Evolutionary conservation across 2,329 filamentous ascomycete genomes (phyloP), one percentile per base, ranked within the genome.

Genomic region (Colletotrichum trifolii): DNA sequence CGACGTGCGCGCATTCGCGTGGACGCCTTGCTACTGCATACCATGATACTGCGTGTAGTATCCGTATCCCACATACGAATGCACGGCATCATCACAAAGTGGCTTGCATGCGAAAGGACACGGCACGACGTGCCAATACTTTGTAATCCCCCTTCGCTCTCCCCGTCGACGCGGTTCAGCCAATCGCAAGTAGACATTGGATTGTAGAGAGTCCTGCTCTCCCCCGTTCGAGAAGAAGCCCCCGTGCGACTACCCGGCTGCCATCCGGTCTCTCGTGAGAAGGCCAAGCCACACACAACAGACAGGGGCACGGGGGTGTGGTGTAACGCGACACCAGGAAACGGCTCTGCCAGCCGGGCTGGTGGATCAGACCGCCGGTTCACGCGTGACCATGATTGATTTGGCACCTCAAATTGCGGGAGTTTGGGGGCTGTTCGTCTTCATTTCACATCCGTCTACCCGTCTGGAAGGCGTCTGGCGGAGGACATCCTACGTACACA

Each of bases 61-160:
- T 25, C 25, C 4, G 25, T 25, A 25, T 25, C 25, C n/a, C 49
- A 36, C 39, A 33, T 49, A 38, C 50, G 55, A 53, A 65, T 56
- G 36, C 52, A 62, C 52, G 47, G 58, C 63, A 57, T 65, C 63
- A 65, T 55, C 47, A 45, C 58, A 25, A 54, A 17, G 58, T 57
- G 58, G 63, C 58, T 65, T 65, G 63, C 63, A 49, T 49, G 45
- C 25, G 12, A 25, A 46, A n/a, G 39, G 13, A 15, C 38, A 48
- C 36, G 40, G 11, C 48, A 60, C 49, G 38, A 59, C 58, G 13
- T 62, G 58, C 63, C 47, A 54, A 64, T 35, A 49, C 38, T 12
- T 45, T 47, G 50, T 52, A 52, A 38, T 35, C 49, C 40, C 50
- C 33, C 62, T 45, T 65, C 42, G 58, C 63, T 34, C 47, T 53